Conservation (phyloP, 331 rosid species). For the Quercus phellos region DNA sequence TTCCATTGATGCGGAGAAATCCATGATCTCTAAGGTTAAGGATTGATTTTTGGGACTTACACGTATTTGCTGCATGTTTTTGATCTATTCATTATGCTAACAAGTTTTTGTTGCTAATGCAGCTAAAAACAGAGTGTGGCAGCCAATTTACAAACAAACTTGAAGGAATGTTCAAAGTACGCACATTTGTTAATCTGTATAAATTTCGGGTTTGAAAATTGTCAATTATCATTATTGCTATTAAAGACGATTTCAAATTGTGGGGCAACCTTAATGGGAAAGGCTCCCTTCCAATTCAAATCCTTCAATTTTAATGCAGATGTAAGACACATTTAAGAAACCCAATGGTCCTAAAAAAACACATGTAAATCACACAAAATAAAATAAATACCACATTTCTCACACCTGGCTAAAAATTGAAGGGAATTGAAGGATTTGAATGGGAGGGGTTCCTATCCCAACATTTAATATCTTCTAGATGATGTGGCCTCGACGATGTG, state of each 20-base stretch:
- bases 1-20: constrained; percentile 96
- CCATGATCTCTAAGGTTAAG: constrained; percentile 97
- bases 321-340: no score
- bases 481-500: neutral
- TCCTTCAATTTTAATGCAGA: no score
- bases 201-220: neutral
- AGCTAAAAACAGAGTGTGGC: constrained; percentile 99
- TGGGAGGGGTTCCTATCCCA: no score
- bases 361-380: no score
- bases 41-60: neutral
- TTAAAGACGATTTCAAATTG: neutral
- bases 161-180: constrained; percentile 98
- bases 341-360: no score
- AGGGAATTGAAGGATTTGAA: no score
- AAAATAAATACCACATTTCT: no score
- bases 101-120: constrained; percentile 33
- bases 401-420: no score
- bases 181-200: constrained; percentile 14
- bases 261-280: no score
- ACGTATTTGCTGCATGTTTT: neutral
- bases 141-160: constrained; percentile 98
- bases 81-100: constrained; percentile 11
- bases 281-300: no score
- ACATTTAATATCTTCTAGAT: neutral
- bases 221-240: constrained; percentile 9